Base-by-base conservation (phyloP, 805 yeast genomes). In the Pichia deserticola region DNA sequence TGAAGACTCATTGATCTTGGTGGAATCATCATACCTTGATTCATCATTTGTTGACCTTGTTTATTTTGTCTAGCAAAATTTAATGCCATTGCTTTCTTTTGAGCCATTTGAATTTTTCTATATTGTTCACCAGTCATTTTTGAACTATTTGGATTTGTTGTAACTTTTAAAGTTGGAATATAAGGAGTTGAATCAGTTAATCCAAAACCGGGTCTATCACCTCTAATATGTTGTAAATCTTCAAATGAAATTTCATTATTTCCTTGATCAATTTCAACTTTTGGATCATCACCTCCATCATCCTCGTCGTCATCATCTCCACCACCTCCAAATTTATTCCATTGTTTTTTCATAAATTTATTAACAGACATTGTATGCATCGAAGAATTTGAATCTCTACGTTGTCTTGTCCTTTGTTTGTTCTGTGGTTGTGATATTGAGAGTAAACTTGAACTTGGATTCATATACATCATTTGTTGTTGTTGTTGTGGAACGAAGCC, bases 61-160 rank as follows among this genome's bases (percentile, higher is more conserved):
- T 11, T 45, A 50, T 67, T 29, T 38, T 40, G 44, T 20, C 65
- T 38, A 67, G 73, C 54, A 57, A 67, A 5, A 56, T 62, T 44
- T 30, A 55, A 37, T 11, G 68, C 68, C 25, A 78, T 77, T 61
- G 74, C 59, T 60, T 86, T 86, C 69, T 81, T 84, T 60, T 80
- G 82, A 5, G 78, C 80, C 44, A 82, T 81, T 75, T 81, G 73
- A 56, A 77, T 82, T 56, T 84, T 85, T 56, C 95, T 71, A 61
- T 86, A 86, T 54, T 82, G 82, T 7, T 79, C 70, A 56, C 77
- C 82, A 47, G 74, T 74, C 56, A 71, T 60, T 44, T 66, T 69
- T 3, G 7, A 12, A 30, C 64, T 56, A 4, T 58, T 60, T 25
- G 64, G 52, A 43, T 62, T 57, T 51, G 63, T 53, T 55, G 58